A percentile compares a stretch with the other conserved stretches of the same genome.
These are phyloP conservation scores for Rhizopus sp. DNA, from an alignment of 371 early-diverging fungal species.

Conservation along the genomic window DNA sequence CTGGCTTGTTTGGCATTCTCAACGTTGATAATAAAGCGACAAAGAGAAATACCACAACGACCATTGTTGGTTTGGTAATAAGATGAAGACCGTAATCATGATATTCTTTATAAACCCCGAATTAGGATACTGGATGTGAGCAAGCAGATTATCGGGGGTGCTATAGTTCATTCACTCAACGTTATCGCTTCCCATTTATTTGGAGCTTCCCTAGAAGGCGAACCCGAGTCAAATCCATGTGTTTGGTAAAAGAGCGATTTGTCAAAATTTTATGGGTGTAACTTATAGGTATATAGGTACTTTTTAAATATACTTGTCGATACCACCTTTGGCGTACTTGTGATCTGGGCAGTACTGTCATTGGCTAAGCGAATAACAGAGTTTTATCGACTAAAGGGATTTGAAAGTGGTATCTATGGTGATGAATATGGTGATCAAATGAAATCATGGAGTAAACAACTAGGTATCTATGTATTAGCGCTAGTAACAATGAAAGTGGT, in stretches of 20 bases:
- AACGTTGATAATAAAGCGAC: conserved; percentile 60
- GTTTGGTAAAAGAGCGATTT: conserved; percentile 49
- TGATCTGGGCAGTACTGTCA: conserved; percentile 51
- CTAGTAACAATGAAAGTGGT: conserved; percentile 60
- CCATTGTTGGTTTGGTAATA: conserved; percentile 60
- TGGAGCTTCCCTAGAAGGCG: conserved; percentile 44
- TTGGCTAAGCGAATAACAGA: conserved; percentile 25
- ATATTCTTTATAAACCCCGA: neutral
- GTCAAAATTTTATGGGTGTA: neutral
- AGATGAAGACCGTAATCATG: neutral
- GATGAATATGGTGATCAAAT: conserved; percentile 49
- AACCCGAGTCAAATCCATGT: conserved; percentile 48
- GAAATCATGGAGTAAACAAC: conserved; percentile 55
- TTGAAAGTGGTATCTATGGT: conserved; percentile 62
- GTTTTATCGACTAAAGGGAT: conserved; percentile 19
- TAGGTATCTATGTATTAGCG: conserved; percentile 49
- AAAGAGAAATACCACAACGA: conserved; percentile 59
- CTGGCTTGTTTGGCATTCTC: conserved; percentile 59
- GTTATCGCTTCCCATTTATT: conserved; percentile 54
- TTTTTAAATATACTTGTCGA: conserved; percentile 64
- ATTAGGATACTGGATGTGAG: conserved; percentile 66
- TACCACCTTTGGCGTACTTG: conserved; percentile 62
- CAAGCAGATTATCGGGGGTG: conserved; percentile 63
- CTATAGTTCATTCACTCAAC: conserved; percentile 61
- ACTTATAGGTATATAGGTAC: conserved; percentile 44